Evolutionary conservation across 2,329 filamentous ascomycete species (phyloP), one percentile per base, ranked within the genome.

Genomic region (Claviceps sp.): DNA sequence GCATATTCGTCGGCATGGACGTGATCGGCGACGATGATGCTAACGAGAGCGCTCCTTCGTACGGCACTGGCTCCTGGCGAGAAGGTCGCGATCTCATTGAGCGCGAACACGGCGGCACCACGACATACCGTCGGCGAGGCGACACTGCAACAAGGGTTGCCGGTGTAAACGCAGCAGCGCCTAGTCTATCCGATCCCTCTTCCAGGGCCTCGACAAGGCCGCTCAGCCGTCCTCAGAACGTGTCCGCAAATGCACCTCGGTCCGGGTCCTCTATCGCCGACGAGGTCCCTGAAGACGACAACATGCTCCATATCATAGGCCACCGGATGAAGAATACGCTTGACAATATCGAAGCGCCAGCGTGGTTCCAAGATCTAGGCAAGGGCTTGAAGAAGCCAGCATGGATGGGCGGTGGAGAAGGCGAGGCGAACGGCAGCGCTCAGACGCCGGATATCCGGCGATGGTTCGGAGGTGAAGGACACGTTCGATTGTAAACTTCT

Each of bases 11-110:
- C 54, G 87, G 85, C 38, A 70, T 73, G 52, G 80, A 88, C 41
- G 72, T 90, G 1, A 81, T 90, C 44, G 86, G 89, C 38, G 86
- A 90, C 41, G 84, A 85, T 14, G 78, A 81, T 2, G 24, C 4
- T 4, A 20, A 44, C 20, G 81, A 82, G 26, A 79, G 79, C 48
- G 72, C 75, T 6, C 73, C 73, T 2, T 79, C 78, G 3, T 89
- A 85, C 57, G 89, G 89, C 14, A 82, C 84, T 1, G 88, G 87
- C 1, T 85, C 84, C 1, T 97, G 91, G 93, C 81, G 90, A 47
- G 93, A 97, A 69, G 93, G 93, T 3, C 79, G 89, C 49, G 85
- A 90, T 48, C 77, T 98, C 30, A 95, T 98, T 56, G 88, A 95
- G 56, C 81, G 88, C 30, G 93, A 97, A 63, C 68, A 90, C 7